Percentiles rank a stretch among this genome's conserved stretches.
These are phyloP conservation scores for Epichloe uncinata DNA, from an alignment of 2,329 filamentous ascomycete genomes.

Conservation along the genomic window DNA sequence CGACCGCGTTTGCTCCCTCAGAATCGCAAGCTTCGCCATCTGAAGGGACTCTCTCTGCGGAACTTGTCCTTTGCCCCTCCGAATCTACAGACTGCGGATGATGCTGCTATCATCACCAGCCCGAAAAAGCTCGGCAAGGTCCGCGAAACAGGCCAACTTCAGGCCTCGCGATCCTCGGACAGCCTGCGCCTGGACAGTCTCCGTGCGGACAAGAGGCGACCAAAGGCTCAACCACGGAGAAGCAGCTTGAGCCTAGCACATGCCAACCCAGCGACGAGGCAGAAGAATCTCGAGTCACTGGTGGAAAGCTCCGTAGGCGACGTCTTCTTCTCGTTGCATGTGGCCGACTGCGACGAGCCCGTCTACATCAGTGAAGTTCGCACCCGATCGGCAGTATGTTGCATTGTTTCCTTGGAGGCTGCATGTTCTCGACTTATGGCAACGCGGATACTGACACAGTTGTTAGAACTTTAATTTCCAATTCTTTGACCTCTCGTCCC, in stretches of 20 bases:
- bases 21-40: conserved; percentile 80
- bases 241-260: conserved; percentile 36
- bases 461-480: conserved; percentile 71
- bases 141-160: conserved; percentile 33
- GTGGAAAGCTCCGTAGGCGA: conserved; percentile 65
- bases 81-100: conserved; percentile 59
- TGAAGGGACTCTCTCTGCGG: conserved; percentile 74
- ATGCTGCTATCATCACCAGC: conserved; percentile 57
- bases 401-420: neutral
- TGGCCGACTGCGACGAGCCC: conserved; percentile 50
- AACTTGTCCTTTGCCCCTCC: conserved; percentile 60
- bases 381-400: conserved; percentile 53
- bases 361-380: conserved; percentile 83
- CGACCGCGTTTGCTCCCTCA: conserved; percentile 46
- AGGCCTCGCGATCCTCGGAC: conserved; percentile 36
- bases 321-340: conserved; percentile 78
- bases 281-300: conserved; percentile 63
- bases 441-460: neutral
- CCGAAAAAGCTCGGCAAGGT: conserved; percentile 50
- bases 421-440: neutral
- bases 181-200: conserved; percentile 7
- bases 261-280: conserved; percentile 38
- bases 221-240: conserved; percentile 22
- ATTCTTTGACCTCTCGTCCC: conserved; percentile 62
- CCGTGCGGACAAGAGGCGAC: conserved; percentile 6